A percentile compares a stretch with the other conserved stretches of the same genome.
Conservation (phyloP, 257 asterid genomes). For the Rubia yunnanensis region DNA sequence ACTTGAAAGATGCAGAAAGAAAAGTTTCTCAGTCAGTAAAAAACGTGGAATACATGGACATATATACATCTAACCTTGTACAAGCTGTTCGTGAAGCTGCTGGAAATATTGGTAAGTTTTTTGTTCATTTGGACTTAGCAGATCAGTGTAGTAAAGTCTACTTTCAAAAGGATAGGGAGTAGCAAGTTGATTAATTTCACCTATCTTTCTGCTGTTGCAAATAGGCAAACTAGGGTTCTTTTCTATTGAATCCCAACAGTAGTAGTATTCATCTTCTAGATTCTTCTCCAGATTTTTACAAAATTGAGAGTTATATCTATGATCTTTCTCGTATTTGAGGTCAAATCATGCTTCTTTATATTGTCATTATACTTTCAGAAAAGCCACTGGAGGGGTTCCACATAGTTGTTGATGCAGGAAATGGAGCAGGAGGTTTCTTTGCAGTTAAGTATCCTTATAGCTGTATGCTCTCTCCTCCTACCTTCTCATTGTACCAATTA, state of each 20-base stretch:
- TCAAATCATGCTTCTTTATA: constrained; percentile 21
- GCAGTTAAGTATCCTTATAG: constrained; percentile 23
- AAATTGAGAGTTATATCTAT: not conserved
- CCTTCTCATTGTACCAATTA: not conserved
- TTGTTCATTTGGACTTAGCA: constrained; percentile 2
- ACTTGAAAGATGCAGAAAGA: constrained; percentile 32
- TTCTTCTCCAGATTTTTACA: not conserved
- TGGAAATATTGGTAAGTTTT: constrained; percentile 55
- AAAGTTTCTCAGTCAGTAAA: constrained; percentile 43
- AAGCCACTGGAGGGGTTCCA: constrained; percentile 97
- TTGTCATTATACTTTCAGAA: constrained; percentile 44
- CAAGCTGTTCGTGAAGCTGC: constrained; percentile 93
- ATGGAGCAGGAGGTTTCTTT: constrained; percentile 99
- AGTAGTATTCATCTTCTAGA: not conserved
- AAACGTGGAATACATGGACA: constrained; percentile 79
- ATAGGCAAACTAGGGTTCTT: not conserved
- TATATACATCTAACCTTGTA: constrained; percentile 86
- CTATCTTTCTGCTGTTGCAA: not conserved
- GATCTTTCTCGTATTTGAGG: constrained; percentile 4
- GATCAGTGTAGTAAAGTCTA: not conserved
- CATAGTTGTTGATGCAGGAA: constrained; percentile 97
- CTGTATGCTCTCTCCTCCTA: constrained; percentile 9
- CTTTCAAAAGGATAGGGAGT: not conserved
- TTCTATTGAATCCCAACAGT: not conserved
- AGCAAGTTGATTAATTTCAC: constrained; percentile 1